phyloP scores from a whole-genome alignment of 2,329 filamentous ascomycete genomes.

The Pseudogymnoascus verrucosus region DNA sequence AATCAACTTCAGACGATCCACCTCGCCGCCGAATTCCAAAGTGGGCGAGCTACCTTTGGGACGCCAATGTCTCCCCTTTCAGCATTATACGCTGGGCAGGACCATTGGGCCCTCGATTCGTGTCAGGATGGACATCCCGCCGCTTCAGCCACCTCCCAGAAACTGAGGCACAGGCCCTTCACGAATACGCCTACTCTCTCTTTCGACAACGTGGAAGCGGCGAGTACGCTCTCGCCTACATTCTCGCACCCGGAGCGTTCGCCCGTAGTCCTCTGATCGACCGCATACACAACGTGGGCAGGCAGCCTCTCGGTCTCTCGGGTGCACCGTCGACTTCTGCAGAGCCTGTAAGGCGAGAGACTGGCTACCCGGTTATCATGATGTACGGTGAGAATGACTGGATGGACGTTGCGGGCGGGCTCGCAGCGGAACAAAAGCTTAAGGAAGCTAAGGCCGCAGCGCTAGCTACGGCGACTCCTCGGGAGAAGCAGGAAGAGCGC shows the following conservation, averaged over 20 bases:
- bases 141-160: constrained; percentile 82
- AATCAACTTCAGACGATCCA: constrained; percentile 25
- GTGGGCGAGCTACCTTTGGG: constrained; percentile 93
- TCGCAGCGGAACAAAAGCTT: constrained; percentile 71
- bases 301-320: constrained; percentile 43
- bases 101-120: constrained; percentile 81
- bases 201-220: constrained; percentile 89
- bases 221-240: constrained; percentile 86
- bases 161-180: constrained; percentile 73
- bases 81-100: constrained; percentile 81
- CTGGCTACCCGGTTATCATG: constrained; percentile 74
- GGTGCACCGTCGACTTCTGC: background rate
- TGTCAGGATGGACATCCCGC: constrained; percentile 89
- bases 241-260: constrained; percentile 88
- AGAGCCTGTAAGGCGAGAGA: constrained; percentile 28
- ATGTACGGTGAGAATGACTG: constrained; percentile 98
- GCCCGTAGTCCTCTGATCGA: constrained; percentile 81
- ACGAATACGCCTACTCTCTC: constrained; percentile 89
- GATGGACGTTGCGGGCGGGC: constrained; percentile 91
- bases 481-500: constrained; percentile 64
- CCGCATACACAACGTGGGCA: constrained; percentile 76
- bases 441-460: constrained; percentile 55
- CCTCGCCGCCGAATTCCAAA: constrained; percentile 55
- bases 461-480: constrained; percentile 53
- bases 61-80: constrained; percentile 93